A percentile compares a stretch with the other conserved stretches of the same genome.
phyloP scores from a whole-genome alignment of 106 monocot species.

The Hemerocallis citrina region DNA sequence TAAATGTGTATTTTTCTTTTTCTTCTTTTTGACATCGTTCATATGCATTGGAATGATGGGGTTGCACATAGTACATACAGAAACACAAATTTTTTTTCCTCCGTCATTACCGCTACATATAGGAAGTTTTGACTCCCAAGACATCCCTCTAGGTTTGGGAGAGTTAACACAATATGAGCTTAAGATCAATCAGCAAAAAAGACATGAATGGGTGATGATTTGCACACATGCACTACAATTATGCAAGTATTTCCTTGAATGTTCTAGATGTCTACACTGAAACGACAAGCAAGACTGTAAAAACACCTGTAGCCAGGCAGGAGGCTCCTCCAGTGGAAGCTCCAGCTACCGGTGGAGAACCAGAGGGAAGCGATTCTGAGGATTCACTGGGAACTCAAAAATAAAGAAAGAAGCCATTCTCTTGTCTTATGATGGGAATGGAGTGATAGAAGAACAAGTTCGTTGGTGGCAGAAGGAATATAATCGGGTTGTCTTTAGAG shows the following conservation, averaged over 20 bases:
- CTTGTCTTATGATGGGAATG: too few relatives aligned
- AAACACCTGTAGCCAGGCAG: conserved; percentile 25
- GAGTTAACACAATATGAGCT: neutral
- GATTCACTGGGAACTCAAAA: conserved; percentile 47
- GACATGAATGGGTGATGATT: neutral
- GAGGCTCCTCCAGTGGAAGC: conserved; percentile 24
- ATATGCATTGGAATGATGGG: neutral
- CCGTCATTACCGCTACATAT: neutral
- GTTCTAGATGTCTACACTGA: conserved; percentile 8
- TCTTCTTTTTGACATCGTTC: neutral
- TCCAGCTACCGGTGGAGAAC: conserved; percentile 38
- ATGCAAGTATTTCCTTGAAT: conserved; percentile 18
- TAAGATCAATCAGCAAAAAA: neutral
- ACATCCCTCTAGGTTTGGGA: neutral
- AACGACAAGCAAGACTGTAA: conserved; percentile 19
- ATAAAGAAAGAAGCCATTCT: too few relatives aligned
- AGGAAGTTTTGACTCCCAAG: neutral
- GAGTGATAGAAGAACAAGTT: too few relatives aligned
- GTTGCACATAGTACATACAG: too few relatives aligned
- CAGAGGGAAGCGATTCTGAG: conserved; percentile 66
- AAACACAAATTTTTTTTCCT: too few relatives aligned
- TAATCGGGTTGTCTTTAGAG: too few relatives aligned
- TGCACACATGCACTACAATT: neutral
- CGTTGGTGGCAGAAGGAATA: too few relatives aligned
- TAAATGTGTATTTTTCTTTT: too few relatives aligned